Percentiles rank a stretch among this genome's conserved stretches.
Evolutionary conservation across 2,329 filamentous ascomycete species (phyloP).

Genomic region (Fusarium sp.): DNA sequence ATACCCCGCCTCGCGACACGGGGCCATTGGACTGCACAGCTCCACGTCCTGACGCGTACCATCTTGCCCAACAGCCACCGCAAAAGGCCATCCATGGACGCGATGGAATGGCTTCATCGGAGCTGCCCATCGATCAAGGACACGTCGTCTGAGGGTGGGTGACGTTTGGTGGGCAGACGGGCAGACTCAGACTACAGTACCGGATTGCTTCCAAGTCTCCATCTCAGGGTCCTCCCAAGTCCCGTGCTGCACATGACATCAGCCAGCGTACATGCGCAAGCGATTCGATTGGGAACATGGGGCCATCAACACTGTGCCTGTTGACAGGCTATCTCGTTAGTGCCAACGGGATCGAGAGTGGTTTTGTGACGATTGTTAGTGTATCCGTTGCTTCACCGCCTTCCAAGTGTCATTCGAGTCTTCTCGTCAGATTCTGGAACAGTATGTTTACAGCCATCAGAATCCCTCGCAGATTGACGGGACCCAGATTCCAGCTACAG

Average conservation of each 20-base stretch:
- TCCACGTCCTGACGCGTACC: conserved; percentile 23
- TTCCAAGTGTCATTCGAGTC: conserved; percentile 26
- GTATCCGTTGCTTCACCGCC: conserved; percentile 37
- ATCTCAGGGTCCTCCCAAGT: conserved; percentile 22
- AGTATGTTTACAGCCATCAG: not conserved
- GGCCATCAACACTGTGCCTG: conserved; percentile 16
- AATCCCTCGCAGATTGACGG: not conserved
- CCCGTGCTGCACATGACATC: conserved; percentile 42
- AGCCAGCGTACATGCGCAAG: conserved; percentile 6
- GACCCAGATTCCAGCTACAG: not conserved
- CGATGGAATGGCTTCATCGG: conserved; percentile 24
- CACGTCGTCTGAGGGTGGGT: conserved; percentile 23
- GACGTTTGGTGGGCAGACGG: conserved; percentile 14
- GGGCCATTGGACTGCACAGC: not conserved
- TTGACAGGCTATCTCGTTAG: conserved; percentile 4
- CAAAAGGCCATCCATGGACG: not conserved
- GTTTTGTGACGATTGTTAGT: conserved; percentile 1
- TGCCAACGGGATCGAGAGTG: conserved; percentile 8
- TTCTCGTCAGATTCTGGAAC: conserved; percentile 39
- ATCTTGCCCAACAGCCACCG: not conserved
- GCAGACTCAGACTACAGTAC: not conserved
- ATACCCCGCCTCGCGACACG: too few relatives aligned
- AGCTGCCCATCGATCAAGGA: conserved; percentile 28
- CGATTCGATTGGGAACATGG: conserved; percentile 19
- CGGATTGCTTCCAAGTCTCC: conserved; percentile 9